A percentile compares a stretch with the other conserved stretches of the same genome.
Conservation (phyloP, 257 asterid species). For the Anisodus acutangulus region DNA sequence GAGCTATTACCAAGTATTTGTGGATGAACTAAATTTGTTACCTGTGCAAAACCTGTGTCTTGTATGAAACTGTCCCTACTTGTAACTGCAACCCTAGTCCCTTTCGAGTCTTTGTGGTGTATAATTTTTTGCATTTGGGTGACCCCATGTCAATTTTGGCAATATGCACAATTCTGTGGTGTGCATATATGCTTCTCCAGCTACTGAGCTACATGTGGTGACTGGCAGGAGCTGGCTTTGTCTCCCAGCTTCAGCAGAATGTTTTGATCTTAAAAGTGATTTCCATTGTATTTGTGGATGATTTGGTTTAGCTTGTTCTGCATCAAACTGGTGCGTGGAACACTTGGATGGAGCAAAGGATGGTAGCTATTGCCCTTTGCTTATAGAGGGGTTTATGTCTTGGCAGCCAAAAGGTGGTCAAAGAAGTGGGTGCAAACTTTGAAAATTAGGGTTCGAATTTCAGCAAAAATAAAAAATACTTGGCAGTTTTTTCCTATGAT, state of each 20-base stretch:
- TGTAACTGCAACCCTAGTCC: not conserved
- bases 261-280: not conserved
- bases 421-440: not conserved
- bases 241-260: not conserved
- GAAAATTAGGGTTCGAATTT: not conserved
- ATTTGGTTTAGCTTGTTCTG: not conserved
- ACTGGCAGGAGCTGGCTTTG: not conserved
- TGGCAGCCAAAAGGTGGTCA: not conserved
- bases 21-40: not conserved
- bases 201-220: not conserved
- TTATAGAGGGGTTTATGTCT: not conserved
- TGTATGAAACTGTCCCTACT: not conserved
- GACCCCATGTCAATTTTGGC: not conserved
- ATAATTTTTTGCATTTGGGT: conserved; percentile 9
- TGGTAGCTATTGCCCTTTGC: not conserved
- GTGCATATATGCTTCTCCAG: not conserved
- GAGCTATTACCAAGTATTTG: conserved; percentile 5
- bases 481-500: not conserved
- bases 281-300: not conserved
- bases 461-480: no score
- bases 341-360: not conserved
- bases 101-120: not conserved
- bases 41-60: not conserved
- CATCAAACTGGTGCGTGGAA: not conserved
- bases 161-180: not conserved